phyloP scores from a whole-genome alignment of 257 asterid genomes.

The Salvia rosmarinus region DNA sequence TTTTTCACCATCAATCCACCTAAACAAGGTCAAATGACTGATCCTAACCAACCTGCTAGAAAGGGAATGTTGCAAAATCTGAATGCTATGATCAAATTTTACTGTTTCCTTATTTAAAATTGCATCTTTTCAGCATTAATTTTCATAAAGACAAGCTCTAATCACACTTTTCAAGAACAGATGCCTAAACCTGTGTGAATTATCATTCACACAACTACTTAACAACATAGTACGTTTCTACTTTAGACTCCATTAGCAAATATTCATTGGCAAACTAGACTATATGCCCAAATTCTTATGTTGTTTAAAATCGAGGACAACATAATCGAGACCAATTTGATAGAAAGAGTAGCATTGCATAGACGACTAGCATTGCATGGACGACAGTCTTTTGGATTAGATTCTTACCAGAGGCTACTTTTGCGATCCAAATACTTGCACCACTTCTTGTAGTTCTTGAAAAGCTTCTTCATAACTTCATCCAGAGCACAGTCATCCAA shows the following conservation, averaged over 20 bases:
- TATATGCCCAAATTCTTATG: conserved; percentile 25
- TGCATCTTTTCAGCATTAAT: too few species aligned
- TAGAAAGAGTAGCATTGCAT: conserved; percentile 9
- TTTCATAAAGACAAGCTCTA: too few species aligned
- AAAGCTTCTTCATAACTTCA: conserved; percentile 97
- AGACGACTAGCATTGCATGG: neutral
- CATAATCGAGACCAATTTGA: neutral
- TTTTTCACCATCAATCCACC: too few species aligned
- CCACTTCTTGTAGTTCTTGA: conserved; percentile 98
- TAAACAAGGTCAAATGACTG: too few species aligned
- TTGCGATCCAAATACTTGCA: conserved; percentile 98
- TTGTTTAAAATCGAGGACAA: conserved; percentile 16
- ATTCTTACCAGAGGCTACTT: conserved; percentile 88
- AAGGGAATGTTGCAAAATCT: too few species aligned
- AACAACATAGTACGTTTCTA: neutral
- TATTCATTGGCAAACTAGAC: neutral
- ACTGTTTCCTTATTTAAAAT: too few species aligned
- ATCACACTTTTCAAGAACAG: too few species aligned
- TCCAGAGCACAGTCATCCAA: conserved; percentile 97
- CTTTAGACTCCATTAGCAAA: neutral
- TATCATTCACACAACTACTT: neutral
- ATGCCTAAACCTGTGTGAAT: neutral
- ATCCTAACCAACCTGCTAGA: too few species aligned
- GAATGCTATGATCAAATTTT: too few species aligned
- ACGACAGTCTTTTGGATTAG: neutral